phyloP scores from a whole-genome alignment of 352 stramenopile species.

The Phytophthora cactorum region DNA sequence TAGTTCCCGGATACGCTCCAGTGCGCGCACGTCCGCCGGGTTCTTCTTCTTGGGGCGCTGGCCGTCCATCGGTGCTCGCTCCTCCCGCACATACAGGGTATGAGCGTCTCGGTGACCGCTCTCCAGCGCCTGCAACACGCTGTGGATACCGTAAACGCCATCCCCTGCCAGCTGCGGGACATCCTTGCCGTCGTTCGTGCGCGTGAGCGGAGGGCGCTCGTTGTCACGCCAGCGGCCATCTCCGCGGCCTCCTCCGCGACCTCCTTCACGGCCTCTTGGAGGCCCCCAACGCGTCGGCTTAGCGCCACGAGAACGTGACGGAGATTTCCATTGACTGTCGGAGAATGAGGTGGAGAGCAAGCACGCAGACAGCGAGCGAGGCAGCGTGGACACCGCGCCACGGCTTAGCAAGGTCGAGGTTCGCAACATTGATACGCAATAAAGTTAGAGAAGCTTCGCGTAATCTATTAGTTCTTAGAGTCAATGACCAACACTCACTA shows the following conservation, averaged over 20 bases:
- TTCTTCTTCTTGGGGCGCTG: slow-evolving; percentile 39
- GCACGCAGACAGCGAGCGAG: slow-evolving; percentile 8
- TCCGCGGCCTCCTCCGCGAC: not conserved
- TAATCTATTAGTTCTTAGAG: not conserved
- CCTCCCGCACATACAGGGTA: slow-evolving; percentile 61
- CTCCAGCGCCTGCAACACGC: slow-evolving; percentile 67
- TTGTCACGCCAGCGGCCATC: slow-evolving; percentile 17
- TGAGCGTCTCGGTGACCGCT: slow-evolving; percentile 59
- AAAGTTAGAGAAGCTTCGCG: not conserved
- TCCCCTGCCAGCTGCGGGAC: slow-evolving; percentile 67
- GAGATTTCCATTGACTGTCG: slow-evolving; percentile 14
- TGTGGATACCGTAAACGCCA: slow-evolving; percentile 76
- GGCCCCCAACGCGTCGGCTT: slow-evolving; percentile 11
- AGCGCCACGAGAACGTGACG: slow-evolving; percentile 5
- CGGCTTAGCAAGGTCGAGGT: not conserved
- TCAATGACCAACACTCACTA: slow-evolving; percentile 13
- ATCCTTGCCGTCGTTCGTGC: slow-evolving; percentile 40
- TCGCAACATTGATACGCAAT: slow-evolving; percentile 8
- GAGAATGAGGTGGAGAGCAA: slow-evolving; percentile 17
- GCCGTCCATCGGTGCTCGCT: slow-evolving; percentile 19
- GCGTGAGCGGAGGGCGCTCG: slow-evolving; percentile 19
- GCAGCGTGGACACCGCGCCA: not conserved
- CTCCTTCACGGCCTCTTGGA: not conserved
- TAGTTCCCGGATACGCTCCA: slow-evolving; percentile 60
- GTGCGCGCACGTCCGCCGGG: slow-evolving; percentile 32